Evolutionary conservation across 495 filamentous ascomycete genomes (phyloP).

Genomic region (Xylaria scruposa): DNA sequence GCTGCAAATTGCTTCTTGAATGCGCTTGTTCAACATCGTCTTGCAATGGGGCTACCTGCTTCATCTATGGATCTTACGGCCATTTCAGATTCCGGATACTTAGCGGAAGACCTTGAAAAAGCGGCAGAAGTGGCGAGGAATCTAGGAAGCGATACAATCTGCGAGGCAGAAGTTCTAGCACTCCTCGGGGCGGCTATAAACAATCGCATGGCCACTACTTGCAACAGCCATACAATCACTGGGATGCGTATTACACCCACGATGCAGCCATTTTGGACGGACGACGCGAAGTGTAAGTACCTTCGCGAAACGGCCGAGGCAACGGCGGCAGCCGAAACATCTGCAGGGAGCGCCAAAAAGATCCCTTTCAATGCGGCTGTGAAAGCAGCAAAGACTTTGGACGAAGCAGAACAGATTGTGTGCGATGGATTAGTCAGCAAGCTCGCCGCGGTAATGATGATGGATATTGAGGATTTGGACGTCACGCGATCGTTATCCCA

Average conservation of each 20-base stretch:
- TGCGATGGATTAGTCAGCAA: conserved; percentile 55
- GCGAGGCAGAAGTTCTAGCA: conserved; percentile 58
- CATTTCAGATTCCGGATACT: conserved; percentile 63
- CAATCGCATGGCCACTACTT: conserved; percentile 44
- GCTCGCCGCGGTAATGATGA: conserved; percentile 57
- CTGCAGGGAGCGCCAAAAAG: conserved; percentile 34
- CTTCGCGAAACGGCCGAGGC: conserved; percentile 56
- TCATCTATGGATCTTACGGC: conserved; percentile 62
- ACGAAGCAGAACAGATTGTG: conserved; percentile 55
- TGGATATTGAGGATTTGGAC: conserved; percentile 60
- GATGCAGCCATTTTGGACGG: conserved; percentile 57
- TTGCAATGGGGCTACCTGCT: conserved; percentile 52
- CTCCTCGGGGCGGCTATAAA: conserved; percentile 56
- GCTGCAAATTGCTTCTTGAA: conserved; percentile 70
- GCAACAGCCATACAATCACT: conserved; percentile 59
- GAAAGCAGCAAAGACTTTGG: conserved; percentile 47
- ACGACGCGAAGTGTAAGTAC: conserved; percentile 59
- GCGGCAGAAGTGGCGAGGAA: conserved; percentile 55
- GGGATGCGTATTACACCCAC: conserved; percentile 56
- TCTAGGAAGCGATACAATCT: conserved; percentile 58
- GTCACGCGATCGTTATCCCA: conserved; percentile 52
- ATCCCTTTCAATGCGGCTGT: conserved; percentile 52
- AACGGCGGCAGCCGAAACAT: conserved; percentile 45
- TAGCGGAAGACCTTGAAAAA: conserved; percentile 54
- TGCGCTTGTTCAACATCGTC: conserved; percentile 56